Evolutionary conservation across 2,329 filamentous ascomycete species (phyloP), one percentile per base, ranked within the genome.

Genomic region (Didymella pomorum): DNA sequence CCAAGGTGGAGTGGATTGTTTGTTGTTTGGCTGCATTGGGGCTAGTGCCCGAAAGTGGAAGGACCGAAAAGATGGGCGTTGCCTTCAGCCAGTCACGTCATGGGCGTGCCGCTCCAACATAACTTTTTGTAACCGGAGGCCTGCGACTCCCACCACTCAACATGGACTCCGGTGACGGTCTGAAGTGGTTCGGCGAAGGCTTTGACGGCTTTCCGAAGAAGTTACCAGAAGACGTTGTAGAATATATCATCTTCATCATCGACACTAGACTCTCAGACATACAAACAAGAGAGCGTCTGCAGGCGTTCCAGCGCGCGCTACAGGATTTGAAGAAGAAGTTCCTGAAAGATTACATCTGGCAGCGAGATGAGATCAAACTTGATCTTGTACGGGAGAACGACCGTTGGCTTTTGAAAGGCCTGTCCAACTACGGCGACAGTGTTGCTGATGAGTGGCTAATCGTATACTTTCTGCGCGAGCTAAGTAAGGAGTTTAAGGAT

Each of bases 371-470:
- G 0, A 93, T 99, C 63, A 84, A 82, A n/a, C 79, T 97, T 6
- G 85, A 89, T 18, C 75, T 87, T 28, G 73, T 79, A 42, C 82
- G 82, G 82, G 69, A 89, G 82, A 78, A 89, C 69, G 87, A 80
- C 2, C 72, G 77, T 47, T 82, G 80, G 66, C 87, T 88, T 63
- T 83, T 99, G 6, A 85, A 87, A 62, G 94, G 94, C 20, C 82
- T 83, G 50, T 95, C 92, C 0, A 91, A 94, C 73, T 98, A 93
- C 70, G 93, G 94, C 9, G 96, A 99, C 77, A 95, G 93, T 0
- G 88, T 98, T 4, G 94, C 97, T 71, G 95, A 99, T 69, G 96
- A 99, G 80, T 99, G 95, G 96, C 85, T 98, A 6, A 89, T 98
- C 59, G 93, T 98, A 20, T 97, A 93, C 78, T 80, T 98, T 5